Conservation (phyloP, 331 rosid genomes). For the Stylosanthes scabra region DNA sequence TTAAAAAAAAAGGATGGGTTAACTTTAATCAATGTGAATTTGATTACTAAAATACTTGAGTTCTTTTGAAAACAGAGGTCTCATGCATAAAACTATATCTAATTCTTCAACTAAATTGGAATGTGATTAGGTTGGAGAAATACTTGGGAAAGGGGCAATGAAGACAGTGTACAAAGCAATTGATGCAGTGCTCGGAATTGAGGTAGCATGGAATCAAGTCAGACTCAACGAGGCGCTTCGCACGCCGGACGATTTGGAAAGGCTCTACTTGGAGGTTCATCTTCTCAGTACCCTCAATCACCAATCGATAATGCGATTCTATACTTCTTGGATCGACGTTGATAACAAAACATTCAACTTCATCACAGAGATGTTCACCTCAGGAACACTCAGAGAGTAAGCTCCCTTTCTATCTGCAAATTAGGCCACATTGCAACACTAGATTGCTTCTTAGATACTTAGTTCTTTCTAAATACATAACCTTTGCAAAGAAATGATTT, state of each 20-base stretch:
- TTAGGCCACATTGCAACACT: background rate
- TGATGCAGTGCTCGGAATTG: slow-evolving; percentile 82
- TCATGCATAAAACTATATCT: background rate
- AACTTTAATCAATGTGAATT: background rate
- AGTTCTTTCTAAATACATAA: no score
- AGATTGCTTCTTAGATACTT: no score
- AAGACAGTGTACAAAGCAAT: slow-evolving; percentile 91
- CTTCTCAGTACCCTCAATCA: slow-evolving; percentile 89
- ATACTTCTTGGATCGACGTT: slow-evolving; percentile 86
- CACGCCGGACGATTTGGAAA: slow-evolving; percentile 77
- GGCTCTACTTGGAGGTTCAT: slow-evolving; percentile 94
- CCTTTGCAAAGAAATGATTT: no score
- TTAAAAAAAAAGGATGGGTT: background rate
- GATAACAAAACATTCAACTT: slow-evolving; percentile 77
- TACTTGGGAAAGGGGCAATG: slow-evolving; percentile 94
- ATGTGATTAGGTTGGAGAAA: slow-evolving; percentile 63
- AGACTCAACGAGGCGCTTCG: slow-evolving; percentile 74
- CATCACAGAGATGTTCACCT: slow-evolving; percentile 88
- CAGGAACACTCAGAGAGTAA: slow-evolving; percentile 92
- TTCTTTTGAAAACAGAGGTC: background rate
- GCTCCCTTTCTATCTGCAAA: slow-evolving; percentile 41
- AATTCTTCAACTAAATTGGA: no score
- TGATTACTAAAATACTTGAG: background rate
- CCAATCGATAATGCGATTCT: slow-evolving; percentile 71
- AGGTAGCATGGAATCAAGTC: slow-evolving; percentile 95